phyloP scores from a whole-genome alignment of 2,329 filamentous ascomycete species.

The Clarireedia homoeocarpa region DNA sequence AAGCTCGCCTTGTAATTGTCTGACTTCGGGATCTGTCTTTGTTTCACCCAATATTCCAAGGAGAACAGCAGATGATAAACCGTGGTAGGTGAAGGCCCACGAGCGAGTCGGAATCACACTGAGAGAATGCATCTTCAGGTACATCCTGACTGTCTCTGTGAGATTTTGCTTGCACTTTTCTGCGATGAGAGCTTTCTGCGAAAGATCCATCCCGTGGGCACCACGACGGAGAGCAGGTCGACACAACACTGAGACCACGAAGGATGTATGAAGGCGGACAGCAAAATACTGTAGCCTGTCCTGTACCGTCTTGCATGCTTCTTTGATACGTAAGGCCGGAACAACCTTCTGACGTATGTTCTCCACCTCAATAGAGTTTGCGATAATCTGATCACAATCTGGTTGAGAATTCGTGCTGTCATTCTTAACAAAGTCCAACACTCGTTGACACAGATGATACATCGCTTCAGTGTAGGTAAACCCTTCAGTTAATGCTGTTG shows the following conservation, averaged over 20 bases:
- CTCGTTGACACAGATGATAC: conserved; percentile 55
- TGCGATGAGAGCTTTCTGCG: conserved; percentile 47
- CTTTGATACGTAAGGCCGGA: conserved; percentile 49
- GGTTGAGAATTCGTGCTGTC: conserved; percentile 19
- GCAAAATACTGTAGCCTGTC: conserved; percentile 58
- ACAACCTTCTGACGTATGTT: conserved; percentile 37
- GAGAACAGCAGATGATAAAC: conserved; percentile 55
- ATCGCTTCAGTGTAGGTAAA: conserved; percentile 56
- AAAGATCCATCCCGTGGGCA: conserved; percentile 40
- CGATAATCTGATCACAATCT: conserved; percentile 41
- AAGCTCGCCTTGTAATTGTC: conserved; percentile 55
- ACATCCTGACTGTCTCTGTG: conserved; percentile 60
- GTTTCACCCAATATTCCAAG: conserved; percentile 57
- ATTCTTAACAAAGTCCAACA: conserved; percentile 36
- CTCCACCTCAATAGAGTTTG: conserved; percentile 44
- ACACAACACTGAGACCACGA: conserved; percentile 58
- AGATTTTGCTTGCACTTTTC: conserved; percentile 54
- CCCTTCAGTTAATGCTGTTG: conserved; percentile 42
- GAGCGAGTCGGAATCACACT: conserved; percentile 59
- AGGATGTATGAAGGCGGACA: conserved; percentile 56
- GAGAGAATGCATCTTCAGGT: conserved; percentile 60
- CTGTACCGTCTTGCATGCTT: conserved; percentile 54
- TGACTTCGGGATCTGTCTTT: conserved; percentile 54
- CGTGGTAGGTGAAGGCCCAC: conserved; percentile 62
- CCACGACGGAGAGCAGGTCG: conserved; percentile 50